phyloP scores from a whole-genome alignment of 768 basidiomycete genomes.

The Kwoniella heveanensis region DNA sequence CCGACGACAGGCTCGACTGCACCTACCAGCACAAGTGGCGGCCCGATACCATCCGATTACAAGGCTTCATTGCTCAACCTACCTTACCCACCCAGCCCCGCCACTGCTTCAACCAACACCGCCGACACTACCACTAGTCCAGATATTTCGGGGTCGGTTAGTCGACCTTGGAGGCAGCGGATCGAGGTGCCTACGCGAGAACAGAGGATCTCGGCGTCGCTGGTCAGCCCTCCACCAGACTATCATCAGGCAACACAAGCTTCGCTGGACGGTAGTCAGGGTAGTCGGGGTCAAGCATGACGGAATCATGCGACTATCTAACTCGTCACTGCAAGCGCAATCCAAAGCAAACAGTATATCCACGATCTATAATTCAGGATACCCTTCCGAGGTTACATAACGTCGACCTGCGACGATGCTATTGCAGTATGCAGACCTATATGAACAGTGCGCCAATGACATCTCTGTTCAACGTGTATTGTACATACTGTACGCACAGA shows the following conservation, averaged over 20 bases:
- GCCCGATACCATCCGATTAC: background rate
- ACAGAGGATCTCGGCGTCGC: background rate
- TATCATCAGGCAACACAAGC: background rate
- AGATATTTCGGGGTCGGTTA: background rate
- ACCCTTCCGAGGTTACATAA: too few species aligned
- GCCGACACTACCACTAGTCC: background rate
- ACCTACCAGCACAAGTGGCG: background rate
- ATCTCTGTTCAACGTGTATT: too few species aligned
- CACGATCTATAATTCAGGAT: too few species aligned
- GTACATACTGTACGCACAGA: background rate
- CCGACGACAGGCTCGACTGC: background rate
- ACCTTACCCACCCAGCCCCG: background rate
- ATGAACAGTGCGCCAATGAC: too few species aligned
- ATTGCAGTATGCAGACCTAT: too few species aligned
- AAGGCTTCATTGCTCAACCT: background rate
- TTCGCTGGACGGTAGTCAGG: background rate
- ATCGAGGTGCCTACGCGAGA: background rate
- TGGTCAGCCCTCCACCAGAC: background rate
- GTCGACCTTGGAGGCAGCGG: background rate
- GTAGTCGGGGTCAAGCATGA: background rate
- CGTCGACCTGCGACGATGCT: too few species aligned
- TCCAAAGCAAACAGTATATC: too few species aligned
- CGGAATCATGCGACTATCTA: too few species aligned
- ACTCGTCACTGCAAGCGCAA: too few species aligned
- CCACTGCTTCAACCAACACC: too few species aligned